Percentiles rank a stretch among this genome's conserved stretches.
phyloP scores from a whole-genome alignment of 208 protist species.

The Crithidia bombi region DNA sequence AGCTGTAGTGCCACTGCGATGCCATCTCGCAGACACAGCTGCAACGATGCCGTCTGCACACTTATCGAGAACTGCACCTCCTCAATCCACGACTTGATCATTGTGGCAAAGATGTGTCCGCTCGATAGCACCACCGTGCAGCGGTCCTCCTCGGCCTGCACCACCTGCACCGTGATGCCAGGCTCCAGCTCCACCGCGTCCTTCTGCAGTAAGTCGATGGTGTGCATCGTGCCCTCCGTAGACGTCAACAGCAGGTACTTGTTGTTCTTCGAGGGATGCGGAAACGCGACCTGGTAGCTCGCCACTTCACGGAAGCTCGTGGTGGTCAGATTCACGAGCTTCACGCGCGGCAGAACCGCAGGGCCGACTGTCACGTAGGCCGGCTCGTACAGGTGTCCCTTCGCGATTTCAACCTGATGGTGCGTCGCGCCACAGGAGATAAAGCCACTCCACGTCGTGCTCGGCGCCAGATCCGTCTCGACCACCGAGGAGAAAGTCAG shows the following conservation, averaged over 20 bases:
- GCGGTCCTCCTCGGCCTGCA: constrained; percentile 12
- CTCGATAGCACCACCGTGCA: constrained; percentile 31
- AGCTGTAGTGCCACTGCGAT: constrained; percentile 29
- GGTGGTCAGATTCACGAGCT: constrained; percentile 55
- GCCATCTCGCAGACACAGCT: constrained; percentile 34
- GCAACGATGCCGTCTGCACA: constrained; percentile 27
- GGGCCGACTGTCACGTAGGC: constrained; percentile 51
- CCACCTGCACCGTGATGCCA: constrained; percentile 28
- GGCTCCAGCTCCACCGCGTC: constrained; percentile 35
- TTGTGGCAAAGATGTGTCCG: constrained; percentile 18
- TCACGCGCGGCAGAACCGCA: constrained; percentile 41
- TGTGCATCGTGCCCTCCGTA: constrained; percentile 15
- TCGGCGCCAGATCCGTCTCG: constrained; percentile 39
- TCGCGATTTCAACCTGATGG: constrained; percentile 32
- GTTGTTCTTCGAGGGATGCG: constrained; percentile 35
- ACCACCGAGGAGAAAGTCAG: constrained; percentile 26
- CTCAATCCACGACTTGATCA: constrained; percentile 15
- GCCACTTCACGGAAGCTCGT: constrained; percentile 39
- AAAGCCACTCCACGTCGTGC: constrained; percentile 47
- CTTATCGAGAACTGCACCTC: constrained; percentile 37
- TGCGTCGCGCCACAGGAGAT: constrained; percentile 32
- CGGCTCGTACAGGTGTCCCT: constrained; percentile 49
- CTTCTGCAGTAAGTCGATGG: constrained; percentile 31
- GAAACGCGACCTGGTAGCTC: constrained; percentile 29
- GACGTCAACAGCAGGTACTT: constrained; percentile 40